phyloP scores from a whole-genome alignment of 106 monocot species.

The Phalaenopsis equestris region DNA sequence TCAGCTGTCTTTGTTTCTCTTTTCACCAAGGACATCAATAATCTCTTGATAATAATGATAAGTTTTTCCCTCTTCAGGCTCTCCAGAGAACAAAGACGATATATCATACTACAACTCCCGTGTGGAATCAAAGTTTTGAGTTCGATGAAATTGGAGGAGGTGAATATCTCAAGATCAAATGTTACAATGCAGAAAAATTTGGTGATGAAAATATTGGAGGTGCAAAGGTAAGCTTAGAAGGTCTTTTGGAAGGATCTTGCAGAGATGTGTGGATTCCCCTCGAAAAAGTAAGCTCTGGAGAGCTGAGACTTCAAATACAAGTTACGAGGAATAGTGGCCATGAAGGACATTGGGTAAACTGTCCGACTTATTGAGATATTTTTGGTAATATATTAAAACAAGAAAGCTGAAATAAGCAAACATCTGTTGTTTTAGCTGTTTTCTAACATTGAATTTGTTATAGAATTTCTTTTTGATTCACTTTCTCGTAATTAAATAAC shows the following conservation, averaged over 20 bases:
- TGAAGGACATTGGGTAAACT: slow-evolving; percentile 29
- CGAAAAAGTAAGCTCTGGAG: slow-evolving; percentile 79
- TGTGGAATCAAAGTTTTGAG: slow-evolving; percentile 73
- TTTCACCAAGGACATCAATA: neutral
- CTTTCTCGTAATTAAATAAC: neutral
- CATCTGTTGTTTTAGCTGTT: neutral
- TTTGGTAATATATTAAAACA: neutral
- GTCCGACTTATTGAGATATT: neutral
- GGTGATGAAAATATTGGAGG: slow-evolving; percentile 79
- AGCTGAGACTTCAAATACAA: slow-evolving; percentile 74
- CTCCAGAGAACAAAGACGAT: slow-evolving; percentile 62
- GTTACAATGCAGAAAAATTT: slow-evolving; percentile 65
- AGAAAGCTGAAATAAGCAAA: neutral
- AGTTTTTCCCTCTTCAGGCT: slow-evolving; percentile 31
- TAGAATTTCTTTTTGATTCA: neutral
- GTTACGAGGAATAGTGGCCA: slow-evolving; percentile 40
- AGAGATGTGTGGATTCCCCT: slow-evolving; percentile 85
- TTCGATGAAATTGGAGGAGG: slow-evolving; percentile 82
- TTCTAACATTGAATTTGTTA: neutral
- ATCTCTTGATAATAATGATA: neutral
- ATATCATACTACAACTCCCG: slow-evolving; percentile 39
- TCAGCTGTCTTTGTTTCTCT: neutral
- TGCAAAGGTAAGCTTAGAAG: slow-evolving; percentile 71
- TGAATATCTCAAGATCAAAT: slow-evolving; percentile 83
- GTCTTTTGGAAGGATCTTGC: slow-evolving; percentile 51